These are phyloP conservation scores for Datura wrightii DNA, from an alignment of 257 asterid species.

Conservation along the genomic window DNA sequence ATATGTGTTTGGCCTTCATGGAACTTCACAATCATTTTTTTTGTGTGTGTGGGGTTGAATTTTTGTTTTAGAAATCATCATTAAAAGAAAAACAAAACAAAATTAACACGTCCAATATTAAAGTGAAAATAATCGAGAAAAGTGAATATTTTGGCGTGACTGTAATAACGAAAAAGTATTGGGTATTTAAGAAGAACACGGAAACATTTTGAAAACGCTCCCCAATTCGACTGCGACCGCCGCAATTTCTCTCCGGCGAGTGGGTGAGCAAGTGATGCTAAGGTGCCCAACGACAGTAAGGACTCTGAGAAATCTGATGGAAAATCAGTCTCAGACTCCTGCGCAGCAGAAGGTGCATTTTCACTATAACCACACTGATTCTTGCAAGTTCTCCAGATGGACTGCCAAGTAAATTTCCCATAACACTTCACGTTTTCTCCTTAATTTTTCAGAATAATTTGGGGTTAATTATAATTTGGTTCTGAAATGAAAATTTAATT, in stretches of 20 bases:
- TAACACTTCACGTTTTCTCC: background rate
- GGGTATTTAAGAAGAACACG: too few relatives aligned
- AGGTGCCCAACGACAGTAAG: slow-evolving; percentile 39
- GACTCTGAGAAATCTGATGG: slow-evolving; percentile 59
- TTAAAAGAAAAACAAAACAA: too few relatives aligned
- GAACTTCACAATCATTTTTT: too few relatives aligned
- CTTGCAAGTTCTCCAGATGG: slow-evolving; percentile 74
- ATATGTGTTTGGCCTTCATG: too few relatives aligned
- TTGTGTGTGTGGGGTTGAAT: too few relatives aligned
- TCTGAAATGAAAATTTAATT: slow-evolving; percentile 9
- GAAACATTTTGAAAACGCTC: too few relatives aligned
- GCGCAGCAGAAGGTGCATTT: slow-evolving; percentile 43
- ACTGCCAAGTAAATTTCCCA: slow-evolving; percentile 53
- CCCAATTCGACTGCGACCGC: too few relatives aligned
- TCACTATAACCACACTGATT: slow-evolving; percentile 72
- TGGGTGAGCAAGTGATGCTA: slow-evolving; percentile 30
- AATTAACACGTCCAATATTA: too few relatives aligned
- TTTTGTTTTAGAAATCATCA: too few relatives aligned
- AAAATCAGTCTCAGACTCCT: slow-evolving; percentile 37
- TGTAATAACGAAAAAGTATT: too few relatives aligned
- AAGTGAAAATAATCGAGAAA: too few relatives aligned
- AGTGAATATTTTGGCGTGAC: too few relatives aligned
- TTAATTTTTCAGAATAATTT: background rate
- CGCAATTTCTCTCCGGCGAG: background rate
- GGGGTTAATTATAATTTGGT: background rate